Evolutionary conservation across 768 basidiomycete species (phyloP).

Genomic region (Mycena albidolilacea): DNA sequence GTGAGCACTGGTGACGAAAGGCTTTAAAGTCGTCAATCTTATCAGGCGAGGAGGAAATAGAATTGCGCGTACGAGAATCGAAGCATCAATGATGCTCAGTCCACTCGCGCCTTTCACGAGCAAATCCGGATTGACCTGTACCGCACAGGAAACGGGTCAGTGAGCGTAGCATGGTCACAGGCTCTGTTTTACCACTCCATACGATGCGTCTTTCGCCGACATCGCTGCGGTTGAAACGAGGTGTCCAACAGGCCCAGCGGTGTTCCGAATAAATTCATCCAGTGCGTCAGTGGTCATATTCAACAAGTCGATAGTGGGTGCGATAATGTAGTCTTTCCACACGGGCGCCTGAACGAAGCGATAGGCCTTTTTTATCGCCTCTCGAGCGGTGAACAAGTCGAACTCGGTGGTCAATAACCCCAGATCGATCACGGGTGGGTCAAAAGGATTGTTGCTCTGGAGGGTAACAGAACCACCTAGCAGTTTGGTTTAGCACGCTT

Average conservation of each 20-base stretch:
- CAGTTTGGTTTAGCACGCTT: background rate
- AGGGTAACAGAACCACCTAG: slow-evolving; percentile 48
- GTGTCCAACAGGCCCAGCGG: background rate
- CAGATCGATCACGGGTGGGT: slow-evolving; percentile 35
- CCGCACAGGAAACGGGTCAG: background rate
- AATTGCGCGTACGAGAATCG: background rate
- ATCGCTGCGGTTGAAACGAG: background rate
- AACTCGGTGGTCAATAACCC: slow-evolving; percentile 45
- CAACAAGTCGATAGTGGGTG: background rate
- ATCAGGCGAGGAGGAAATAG: background rate
- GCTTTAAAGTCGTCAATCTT: background rate
- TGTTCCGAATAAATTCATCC: background rate
- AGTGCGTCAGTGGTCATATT: background rate
- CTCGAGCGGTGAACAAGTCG: slow-evolving; percentile 35
- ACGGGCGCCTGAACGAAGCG: background rate
- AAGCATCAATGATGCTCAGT: background rate
- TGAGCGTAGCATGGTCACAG: background rate
- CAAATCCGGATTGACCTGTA: background rate
- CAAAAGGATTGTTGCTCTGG: background rate
- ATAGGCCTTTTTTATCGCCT: background rate
- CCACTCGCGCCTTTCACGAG: background rate
- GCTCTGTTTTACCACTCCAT: background rate
- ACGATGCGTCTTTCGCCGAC: background rate
- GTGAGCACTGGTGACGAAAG: background rate
- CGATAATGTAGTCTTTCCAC: background rate